Base-by-base conservation (phyloP, 805 yeast species). In the Ogataea trehaloabstinens region DNA sequence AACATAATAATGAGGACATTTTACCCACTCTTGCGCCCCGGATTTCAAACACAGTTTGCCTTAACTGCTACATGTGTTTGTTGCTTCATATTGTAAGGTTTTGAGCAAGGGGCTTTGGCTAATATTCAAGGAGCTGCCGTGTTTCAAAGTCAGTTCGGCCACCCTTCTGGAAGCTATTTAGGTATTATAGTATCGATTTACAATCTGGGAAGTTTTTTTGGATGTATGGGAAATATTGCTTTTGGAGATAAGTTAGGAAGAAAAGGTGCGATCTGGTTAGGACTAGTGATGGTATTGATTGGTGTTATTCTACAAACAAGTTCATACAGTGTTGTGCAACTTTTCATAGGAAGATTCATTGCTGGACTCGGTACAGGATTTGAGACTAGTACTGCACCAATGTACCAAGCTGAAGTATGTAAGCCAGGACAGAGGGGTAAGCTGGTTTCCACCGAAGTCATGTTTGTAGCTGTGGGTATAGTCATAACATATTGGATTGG, bases 341-440 rank as follows among this genome's bases (percentile, higher is more conserved):
- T 45, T 5, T 45, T 45, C 22, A 56, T 67, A 45, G 85, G 85
- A 17, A 70, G 85, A 48, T 53, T 78, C 19, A 73, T 81, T 46
- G 62, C 83, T 31, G 88, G 87, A 45, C 47, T 78, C 31, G 85
- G 81, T 53, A 71, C 81, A 40, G 88, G 87, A 46, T 66, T 80
- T 38, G 80, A 82, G 42, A 75, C 85, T 4, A 68, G 83, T 10
- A 82, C 72, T 47, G 83, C 79, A 24, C 88, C 88, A 20, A 80
- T 79, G 30, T 81, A 73, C 56, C 73, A 79, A 40, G 74, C 86
- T 6, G 88, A 81, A 59, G 64, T 80, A 44, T 69, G 85, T 24
- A 82, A 83, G 29, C 73, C 78, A 61, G 63, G 64, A 36, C 68
- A 77, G 36, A 73, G 85, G 58, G 87, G 85, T 56, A 55, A 69